Conservation (phyloP, 2,329 filamentous ascomycete species). For the Fusarium torulosum region DNA sequence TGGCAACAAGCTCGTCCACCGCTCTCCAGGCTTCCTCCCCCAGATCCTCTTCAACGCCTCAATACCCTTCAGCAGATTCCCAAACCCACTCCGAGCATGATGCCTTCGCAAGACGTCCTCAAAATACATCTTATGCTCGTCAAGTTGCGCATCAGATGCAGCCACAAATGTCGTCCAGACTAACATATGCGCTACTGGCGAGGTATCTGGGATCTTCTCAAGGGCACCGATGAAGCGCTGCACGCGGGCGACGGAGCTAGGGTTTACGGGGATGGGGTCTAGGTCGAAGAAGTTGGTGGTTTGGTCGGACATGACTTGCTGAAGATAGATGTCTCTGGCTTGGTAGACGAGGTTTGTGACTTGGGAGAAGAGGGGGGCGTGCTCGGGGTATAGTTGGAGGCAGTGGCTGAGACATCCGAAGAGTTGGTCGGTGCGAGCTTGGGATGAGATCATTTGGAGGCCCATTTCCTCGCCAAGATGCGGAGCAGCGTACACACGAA, state of each 20-base stretch:
- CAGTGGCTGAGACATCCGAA: conserved; percentile 44
- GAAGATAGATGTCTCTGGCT: conserved; percentile 84
- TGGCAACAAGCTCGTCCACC: conserved; percentile 47
- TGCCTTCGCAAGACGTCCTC: conserved; percentile 31
- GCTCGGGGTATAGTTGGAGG: conserved; percentile 78
- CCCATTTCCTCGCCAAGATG: conserved; percentile 45
- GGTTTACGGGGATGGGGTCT: not conserved
- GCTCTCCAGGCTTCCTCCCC: conserved; percentile 36
- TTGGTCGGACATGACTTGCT: conserved; percentile 66
- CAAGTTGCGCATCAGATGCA: conserved; percentile 42
- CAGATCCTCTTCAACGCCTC: conserved; percentile 45
- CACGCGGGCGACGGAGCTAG: conserved; percentile 35
- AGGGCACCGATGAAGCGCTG: conserved; percentile 46
- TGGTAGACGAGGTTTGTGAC: conserved; percentile 87
- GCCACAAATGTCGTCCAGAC: conserved; percentile 49
- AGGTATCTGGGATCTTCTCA: conserved; percentile 33
- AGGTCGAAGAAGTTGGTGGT: conserved; percentile 27
- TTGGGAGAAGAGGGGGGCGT: conserved; percentile 77
- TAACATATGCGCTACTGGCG: conserved; percentile 44
- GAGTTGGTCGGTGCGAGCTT: conserved; percentile 33
- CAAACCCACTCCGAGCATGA: conserved; percentile 44
- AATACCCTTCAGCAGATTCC: conserved; percentile 42
- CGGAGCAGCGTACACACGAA: conserved; percentile 45
- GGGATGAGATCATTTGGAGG: conserved; percentile 43
- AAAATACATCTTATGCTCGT: conserved; percentile 47